These are phyloP conservation scores for Alternaria incomplexa DNA, from an alignment of 2,329 filamentous ascomycete species.

Conservation along the genomic window DNA sequence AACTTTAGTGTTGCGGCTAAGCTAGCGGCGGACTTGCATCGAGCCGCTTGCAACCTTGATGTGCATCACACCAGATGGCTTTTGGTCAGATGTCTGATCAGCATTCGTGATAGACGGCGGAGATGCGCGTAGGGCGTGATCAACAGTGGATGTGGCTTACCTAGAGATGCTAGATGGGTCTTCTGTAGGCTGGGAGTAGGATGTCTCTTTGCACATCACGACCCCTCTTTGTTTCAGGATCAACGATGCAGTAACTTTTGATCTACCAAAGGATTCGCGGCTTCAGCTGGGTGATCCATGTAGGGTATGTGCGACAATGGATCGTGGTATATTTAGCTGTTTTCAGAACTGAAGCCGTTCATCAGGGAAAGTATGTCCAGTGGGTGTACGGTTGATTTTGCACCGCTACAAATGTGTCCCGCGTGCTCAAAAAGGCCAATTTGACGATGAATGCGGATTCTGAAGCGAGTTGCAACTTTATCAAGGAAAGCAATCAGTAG, in stretches of 20 bases:
- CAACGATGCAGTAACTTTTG: neutral
- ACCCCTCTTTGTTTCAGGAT: neutral
- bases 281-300: neutral
- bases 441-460: too few relatives aligned
- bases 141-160: neutral
- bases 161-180: neutral
- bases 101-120: neutral
- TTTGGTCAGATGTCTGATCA: neutral
- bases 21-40: neutral
- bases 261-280: neutral
- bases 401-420: too few relatives aligned
- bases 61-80: neutral
- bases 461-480: too few relatives aligned
- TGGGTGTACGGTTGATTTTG: neutral
- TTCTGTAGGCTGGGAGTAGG: neutral
- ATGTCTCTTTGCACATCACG: accelerated
- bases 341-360: accelerated
- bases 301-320: neutral
- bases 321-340: neutral
- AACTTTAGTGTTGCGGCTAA: neutral
- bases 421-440: too few relatives aligned
- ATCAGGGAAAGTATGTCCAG: too few relatives aligned
- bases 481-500: too few relatives aligned
- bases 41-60: neutral
- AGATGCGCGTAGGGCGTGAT: neutral